phyloP scores from a whole-genome alignment of 1,284 basidiomycete species.

The Ganoderma lucidum region DNA sequence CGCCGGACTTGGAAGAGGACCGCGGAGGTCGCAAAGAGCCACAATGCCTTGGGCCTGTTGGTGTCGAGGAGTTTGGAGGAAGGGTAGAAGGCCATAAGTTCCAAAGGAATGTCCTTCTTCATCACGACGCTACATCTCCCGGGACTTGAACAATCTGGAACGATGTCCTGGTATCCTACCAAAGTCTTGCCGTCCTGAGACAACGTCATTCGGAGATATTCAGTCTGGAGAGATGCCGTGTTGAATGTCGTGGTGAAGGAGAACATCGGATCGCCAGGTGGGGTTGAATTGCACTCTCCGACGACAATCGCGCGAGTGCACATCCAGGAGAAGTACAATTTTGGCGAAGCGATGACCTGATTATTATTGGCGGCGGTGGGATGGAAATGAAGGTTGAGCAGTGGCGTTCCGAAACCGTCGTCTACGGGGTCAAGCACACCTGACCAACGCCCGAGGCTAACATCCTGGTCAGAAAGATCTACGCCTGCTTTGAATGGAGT shows the following conservation, averaged over 20 bases:
- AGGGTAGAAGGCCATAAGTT: constrained; percentile 34
- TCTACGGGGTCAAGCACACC: background rate
- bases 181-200: constrained; percentile 16
- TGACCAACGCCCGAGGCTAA: constrained; percentile 22
- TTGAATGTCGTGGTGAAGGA: constrained; percentile 4
- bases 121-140: constrained; percentile 20
- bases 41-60: constrained; percentile 33
- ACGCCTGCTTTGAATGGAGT: background rate
- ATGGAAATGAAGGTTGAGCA: constrained; percentile 7
- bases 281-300: constrained; percentile 4
- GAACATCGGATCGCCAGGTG: constrained; percentile 8
- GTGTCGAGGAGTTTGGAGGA: constrained; percentile 25
- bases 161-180: background rate
- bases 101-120: constrained; percentile 22
- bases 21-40: constrained; percentile 37
- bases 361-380: background rate
- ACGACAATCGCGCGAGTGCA: constrained; percentile 13
- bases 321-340: constrained; percentile 3
- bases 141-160: constrained; percentile 4
- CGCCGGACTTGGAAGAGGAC: constrained; percentile 27
- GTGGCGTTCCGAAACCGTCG: background rate
- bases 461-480: background rate
- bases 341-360: constrained; percentile 12
- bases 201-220: constrained; percentile 9
- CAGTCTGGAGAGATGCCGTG: constrained; percentile 1